These are phyloP conservation scores for Termitomyces sp. DNA, from an alignment of 768 basidiomycete species.

Conservation along the genomic window DNA sequence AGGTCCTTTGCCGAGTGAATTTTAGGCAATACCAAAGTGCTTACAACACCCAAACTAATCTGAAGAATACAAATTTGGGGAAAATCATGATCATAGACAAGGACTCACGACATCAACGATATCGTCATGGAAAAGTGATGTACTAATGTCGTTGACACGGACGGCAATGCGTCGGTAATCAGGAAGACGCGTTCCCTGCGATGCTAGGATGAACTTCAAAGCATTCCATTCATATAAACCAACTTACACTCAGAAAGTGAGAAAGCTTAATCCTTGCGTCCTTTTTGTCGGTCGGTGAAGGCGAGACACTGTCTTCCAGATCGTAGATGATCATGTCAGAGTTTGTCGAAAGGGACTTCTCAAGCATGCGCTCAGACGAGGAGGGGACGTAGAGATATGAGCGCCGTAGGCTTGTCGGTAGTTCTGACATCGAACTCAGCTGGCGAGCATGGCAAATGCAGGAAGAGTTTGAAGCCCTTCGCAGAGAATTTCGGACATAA, in stretches of 20 bases:
- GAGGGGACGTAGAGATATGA: conserved; percentile 82
- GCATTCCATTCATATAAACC: neutral
- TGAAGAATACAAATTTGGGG: conserved; percentile 15
- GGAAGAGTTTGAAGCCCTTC: neutral
- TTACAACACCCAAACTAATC: conserved; percentile 40
- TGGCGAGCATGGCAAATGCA: neutral
- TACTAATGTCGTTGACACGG: conserved; percentile 65
- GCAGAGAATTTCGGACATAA: neutral
- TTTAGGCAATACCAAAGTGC: conserved; percentile 83
- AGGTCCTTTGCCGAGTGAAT: conserved; percentile 71
- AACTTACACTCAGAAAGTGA: conserved; percentile 54
- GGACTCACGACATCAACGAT: conserved; percentile 53
- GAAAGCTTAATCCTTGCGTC: conserved; percentile 54
- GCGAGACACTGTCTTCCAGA: conserved; percentile 84
- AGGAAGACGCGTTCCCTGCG: conserved; percentile 36
- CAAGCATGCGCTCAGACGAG: conserved; percentile 77
- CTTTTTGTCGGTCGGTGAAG: conserved; percentile 58
- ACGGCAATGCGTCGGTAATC: conserved; percentile 58
- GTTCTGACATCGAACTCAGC: conserved; percentile 8
- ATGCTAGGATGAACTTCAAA: neutral
- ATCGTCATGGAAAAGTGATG: conserved; percentile 67
- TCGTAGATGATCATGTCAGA: conserved; percentile 87
- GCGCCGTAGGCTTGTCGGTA: conserved; percentile 31
- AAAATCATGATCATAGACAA: conserved; percentile 1
- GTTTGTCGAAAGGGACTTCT: conserved; percentile 61